These are phyloP conservation scores for Aspergillus sp. DNA, from an alignment of 2,329 filamentous ascomycete species.

Conservation along the genomic window DNA sequence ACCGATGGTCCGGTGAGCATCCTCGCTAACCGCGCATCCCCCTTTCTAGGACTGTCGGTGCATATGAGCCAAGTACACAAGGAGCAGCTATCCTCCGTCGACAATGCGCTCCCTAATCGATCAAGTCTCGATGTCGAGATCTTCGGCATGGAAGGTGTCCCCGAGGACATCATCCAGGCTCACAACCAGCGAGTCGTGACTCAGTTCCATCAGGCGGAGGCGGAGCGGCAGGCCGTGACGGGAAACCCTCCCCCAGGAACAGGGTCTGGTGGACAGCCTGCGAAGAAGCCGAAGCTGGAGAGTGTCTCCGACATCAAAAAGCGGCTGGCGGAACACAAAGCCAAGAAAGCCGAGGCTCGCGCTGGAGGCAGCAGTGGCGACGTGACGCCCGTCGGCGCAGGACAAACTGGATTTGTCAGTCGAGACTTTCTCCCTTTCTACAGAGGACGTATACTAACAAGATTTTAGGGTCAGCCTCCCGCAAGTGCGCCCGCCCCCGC, in stretches of 20 bases:
- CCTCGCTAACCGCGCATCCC: background rate
- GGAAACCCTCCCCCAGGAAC: conserved; percentile 75
- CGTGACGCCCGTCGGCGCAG: conserved; percentile 53
- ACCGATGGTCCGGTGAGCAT: background rate
- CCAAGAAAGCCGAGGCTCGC: conserved; percentile 61
- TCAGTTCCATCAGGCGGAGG: conserved; percentile 81
- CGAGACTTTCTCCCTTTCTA: background rate
- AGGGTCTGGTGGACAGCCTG: conserved; percentile 40
- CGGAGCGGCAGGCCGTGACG: conserved; percentile 75
- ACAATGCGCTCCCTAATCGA: conserved; percentile 87
- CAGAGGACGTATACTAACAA: conserved; percentile 3
- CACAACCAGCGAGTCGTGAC: conserved; percentile 85
- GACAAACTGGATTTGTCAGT: conserved; percentile 58
- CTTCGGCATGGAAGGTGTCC: conserved; percentile 97
- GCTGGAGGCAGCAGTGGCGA: conserved; percentile 58
- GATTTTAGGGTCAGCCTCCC: conserved; percentile 41
- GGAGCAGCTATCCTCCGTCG: conserved; percentile 79
- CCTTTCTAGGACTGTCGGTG: conserved; percentile 75
- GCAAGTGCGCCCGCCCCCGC: conserved; percentile 35
- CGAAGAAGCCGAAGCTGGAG: conserved; percentile 71
- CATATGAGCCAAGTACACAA: conserved; percentile 99
- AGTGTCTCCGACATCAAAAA: conserved; percentile 74
- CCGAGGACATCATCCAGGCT: conserved; percentile 75
- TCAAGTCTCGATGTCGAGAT: conserved; percentile 89
- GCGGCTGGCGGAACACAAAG: conserved; percentile 74